phyloP scores from a whole-genome alignment of 495 filamentous ascomycete genomes.

The Pseudevernia furfuracea region DNA sequence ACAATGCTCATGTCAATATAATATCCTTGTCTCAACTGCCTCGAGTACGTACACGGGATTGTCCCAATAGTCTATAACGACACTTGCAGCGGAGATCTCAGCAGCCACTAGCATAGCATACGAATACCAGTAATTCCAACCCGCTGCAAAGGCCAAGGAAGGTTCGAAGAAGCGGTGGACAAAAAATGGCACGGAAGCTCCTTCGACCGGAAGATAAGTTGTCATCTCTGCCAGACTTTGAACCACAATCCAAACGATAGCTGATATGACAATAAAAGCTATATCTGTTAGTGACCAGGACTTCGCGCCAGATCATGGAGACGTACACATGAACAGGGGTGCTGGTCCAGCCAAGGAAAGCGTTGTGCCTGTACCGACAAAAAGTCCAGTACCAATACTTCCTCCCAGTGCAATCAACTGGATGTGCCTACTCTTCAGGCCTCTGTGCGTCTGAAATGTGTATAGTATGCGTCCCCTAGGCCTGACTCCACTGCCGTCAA shows the following conservation, averaged over 20 bases:
- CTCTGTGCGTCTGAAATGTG: background rate
- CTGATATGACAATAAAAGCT: conserved; percentile 51
- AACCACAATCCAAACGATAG: conserved; percentile 59
- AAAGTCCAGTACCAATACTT: conserved; percentile 58
- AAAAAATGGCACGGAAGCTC: conserved; percentile 52
- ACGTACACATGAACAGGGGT: conserved; percentile 54
- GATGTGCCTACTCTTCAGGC: conserved; percentile 48
- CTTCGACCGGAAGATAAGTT: conserved; percentile 54
- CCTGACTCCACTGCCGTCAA: background rate
- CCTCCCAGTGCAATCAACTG: conserved; percentile 64
- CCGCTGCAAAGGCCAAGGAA: conserved; percentile 60
- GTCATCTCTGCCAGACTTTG: conserved; percentile 62
- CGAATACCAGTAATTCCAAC: conserved; percentile 57
- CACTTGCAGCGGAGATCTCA: conserved; percentile 69
- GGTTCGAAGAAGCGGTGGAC: conserved; percentile 56
- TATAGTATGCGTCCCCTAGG: background rate
- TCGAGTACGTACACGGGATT: background rate
- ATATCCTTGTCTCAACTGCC: background rate
- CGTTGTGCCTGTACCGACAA: conserved; percentile 23
- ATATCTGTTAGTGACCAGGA: background rate
- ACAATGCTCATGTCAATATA: conserved; percentile 12
- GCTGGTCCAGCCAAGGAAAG: conserved; percentile 49
- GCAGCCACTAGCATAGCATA: conserved; percentile 73
- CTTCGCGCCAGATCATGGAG: background rate
- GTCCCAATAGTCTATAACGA: conserved; percentile 71